Conservation (phyloP, 2,329 filamentous ascomycete species). For the Trichoderma asperellum region DNA sequence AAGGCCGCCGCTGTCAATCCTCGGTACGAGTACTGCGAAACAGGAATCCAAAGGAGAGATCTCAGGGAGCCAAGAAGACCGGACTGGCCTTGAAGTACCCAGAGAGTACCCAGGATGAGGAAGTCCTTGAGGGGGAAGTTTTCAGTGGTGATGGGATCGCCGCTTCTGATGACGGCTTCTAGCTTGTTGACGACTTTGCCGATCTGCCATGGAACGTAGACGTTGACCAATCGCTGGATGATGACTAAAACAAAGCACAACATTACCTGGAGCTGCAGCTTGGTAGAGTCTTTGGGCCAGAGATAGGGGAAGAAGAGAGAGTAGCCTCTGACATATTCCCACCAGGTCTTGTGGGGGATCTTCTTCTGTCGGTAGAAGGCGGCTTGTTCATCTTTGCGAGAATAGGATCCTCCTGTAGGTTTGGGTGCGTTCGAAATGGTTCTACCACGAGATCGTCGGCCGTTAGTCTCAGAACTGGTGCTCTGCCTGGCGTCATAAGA, state of each 20-base stretch:
- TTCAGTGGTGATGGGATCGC: constrained; percentile 41
- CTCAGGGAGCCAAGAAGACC: constrained; percentile 83
- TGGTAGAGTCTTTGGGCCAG: constrained; percentile 81
- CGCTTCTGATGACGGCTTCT: constrained; percentile 52
- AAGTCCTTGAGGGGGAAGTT: constrained; percentile 45
- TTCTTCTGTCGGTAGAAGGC: constrained; percentile 90
- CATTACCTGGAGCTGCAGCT: constrained; percentile 77
- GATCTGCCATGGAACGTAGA: constrained; percentile 81
- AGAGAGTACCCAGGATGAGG: constrained; percentile 61
- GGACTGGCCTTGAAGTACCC: constrained; percentile 87
- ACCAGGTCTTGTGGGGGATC: constrained; percentile 87
- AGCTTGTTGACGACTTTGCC: constrained; percentile 79
- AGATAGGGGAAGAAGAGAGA: constrained; percentile 94
- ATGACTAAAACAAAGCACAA: constrained; percentile 82
- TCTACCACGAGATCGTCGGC: constrained; percentile 42
- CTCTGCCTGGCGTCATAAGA: constrained; percentile 44
- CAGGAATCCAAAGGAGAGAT: constrained; percentile 90
- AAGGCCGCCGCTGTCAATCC: constrained; percentile 94
- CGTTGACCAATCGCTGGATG: constrained; percentile 80
- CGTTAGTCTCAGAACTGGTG: constrained; percentile 33
- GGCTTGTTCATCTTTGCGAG: constrained; percentile 63
- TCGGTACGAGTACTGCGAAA: constrained; percentile 95
- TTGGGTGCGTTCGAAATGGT: constrained; percentile 48
- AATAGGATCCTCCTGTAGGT: constrained; percentile 36
- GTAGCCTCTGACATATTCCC: constrained; percentile 92